Base-by-base conservation (phyloP, 1,284 basidiomycete species). In the Ceratobasidium sp. region DNA sequence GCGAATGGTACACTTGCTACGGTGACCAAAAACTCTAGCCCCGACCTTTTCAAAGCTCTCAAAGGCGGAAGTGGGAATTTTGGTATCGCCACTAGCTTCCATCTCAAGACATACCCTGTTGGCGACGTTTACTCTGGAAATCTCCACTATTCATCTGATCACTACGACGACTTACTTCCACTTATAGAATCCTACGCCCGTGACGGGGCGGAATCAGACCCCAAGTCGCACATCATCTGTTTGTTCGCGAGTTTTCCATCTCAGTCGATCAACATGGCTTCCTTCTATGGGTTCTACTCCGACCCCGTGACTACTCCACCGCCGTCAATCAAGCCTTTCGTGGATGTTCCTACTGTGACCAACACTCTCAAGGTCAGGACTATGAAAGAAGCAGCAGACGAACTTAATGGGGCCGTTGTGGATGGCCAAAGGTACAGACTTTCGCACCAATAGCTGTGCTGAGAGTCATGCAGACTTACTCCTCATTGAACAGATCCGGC, bases 1-100 rank as follows among this genome's bases (percentile, higher is more conserved):
- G 55, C 55, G n/a, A 57, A 43, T 38, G 55, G 55, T 38, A 43
- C 34, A 43, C 22, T 57, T 43, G 55, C 35, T 10, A 57, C 15
- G 17, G 6, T 25, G n/a, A 38, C 55, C 29, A 4, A 32, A 12
- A 40, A n/a, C 34, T 42, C 34, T 3, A 25, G 25, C 17, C n/a
- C 34, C 10, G 55, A 57, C 27, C 40, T 57, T 10, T 57, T 57
- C 38, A 57, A 57, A 43, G 55, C 55, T 10, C 55, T 57, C 35
- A 57, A 57, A 43, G 55, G 55, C 35, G 55, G 55, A 20, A 42
- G 35, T 6, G 40, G 55, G 35, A 57, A 57, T 38, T 57, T 57
- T 57, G 55, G 55, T 15, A 29, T 57, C 15, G 55, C 42, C 35
- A 57, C 55, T 25, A 27, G 17, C 38, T 57, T 57, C 35, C 34